Percentiles rank a stretch among this genome's conserved stretches.
Conservation (phyloP, 768 basidiomycete genomes). For the Tricholoma saponaceum region DNA sequence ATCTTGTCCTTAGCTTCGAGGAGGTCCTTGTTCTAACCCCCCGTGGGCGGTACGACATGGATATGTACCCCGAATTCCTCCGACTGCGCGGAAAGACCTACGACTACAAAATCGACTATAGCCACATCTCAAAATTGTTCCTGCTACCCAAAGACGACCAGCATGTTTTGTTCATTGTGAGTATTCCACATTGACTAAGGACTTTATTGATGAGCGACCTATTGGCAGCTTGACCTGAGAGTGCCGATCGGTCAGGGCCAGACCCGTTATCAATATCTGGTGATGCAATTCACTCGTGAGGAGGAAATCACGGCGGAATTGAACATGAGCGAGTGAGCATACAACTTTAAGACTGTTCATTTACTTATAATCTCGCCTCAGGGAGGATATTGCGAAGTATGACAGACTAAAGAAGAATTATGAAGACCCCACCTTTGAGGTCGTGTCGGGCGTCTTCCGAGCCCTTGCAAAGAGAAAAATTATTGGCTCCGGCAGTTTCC, state of each 20-base stretch:
- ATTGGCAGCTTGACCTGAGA: conserved; percentile 74
- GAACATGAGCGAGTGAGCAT: conserved; percentile 83
- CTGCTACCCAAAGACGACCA: conserved; percentile 95
- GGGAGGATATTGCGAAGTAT: conserved; percentile 73
- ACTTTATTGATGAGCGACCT: conserved; percentile 1
- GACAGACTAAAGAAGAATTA: conserved; percentile 90
- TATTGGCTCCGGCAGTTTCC: conserved; percentile 80
- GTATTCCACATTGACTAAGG: conserved; percentile 22
- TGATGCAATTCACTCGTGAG: conserved; percentile 97
- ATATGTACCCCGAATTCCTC: conserved; percentile 94
- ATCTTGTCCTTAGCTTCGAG: conserved; percentile 90
- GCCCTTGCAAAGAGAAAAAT: conserved; percentile 90
- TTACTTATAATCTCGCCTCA: conserved; percentile 19
- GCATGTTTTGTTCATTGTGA: conserved; percentile 90
- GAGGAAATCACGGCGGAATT: conserved; percentile 96
- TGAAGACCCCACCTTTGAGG: conserved; percentile 93
- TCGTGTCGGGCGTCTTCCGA: conserved; percentile 91
- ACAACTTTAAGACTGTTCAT: neutral
- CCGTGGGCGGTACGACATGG: conserved; percentile 95
- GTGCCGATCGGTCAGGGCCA: conserved; percentile 97
- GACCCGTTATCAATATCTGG: conserved; percentile 94
- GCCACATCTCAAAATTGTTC: conserved; percentile 84
- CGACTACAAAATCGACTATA: conserved; percentile 95
- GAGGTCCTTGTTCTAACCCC: conserved; percentile 95
- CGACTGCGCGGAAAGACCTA: conserved; percentile 97